Conservation (phyloP, 305 asterid genomes). For the Solanum chacoense region DNA sequence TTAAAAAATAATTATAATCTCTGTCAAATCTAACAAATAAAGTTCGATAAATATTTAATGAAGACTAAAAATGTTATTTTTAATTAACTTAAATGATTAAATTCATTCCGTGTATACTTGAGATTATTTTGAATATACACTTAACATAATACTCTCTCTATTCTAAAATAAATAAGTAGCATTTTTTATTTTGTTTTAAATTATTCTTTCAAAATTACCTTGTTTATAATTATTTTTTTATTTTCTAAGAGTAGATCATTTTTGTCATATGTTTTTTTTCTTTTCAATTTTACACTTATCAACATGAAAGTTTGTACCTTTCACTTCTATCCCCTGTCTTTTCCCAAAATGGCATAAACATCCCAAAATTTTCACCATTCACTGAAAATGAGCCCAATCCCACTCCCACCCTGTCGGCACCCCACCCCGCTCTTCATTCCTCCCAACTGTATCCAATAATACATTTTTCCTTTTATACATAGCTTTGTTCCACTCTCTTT, state of each 20-base stretch:
- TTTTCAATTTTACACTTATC: background rate
- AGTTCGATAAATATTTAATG: background rate
- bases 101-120: background rate
- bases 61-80: background rate
- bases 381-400: background rate
- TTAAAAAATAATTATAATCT: background rate
- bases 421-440: background rate
- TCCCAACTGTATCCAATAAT: background rate
- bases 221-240: background rate
- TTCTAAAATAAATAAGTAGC: background rate
- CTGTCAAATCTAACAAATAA: background rate
- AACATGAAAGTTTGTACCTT: background rate
- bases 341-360: slow-evolving; percentile 3
- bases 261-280: background rate
- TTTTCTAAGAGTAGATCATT: background rate
- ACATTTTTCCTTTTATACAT: background rate
- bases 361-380: background rate
- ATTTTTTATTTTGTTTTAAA: background rate
- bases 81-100: background rate
- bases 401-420: background rate
- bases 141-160: background rate
- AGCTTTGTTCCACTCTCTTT: background rate
- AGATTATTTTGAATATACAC: background rate
- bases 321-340: background rate
- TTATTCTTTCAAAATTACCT: background rate